These are phyloP conservation scores for Neurospora cerealis DNA, from an alignment of 495 filamentous ascomycete genomes.

Conservation along the genomic window DNA sequence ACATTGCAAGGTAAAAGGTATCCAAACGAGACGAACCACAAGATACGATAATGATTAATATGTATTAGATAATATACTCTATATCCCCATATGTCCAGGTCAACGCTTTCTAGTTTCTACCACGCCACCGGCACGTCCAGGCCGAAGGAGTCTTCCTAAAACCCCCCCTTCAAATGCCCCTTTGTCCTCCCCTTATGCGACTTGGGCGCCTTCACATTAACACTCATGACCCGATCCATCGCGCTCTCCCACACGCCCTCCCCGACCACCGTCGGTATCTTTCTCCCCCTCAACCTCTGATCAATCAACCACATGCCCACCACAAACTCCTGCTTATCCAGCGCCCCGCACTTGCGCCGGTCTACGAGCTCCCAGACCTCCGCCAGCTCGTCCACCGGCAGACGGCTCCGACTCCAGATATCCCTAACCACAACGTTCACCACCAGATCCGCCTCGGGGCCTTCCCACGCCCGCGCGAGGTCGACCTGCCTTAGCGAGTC, in stretches of 20 bases:
- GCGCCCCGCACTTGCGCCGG: constrained; percentile 41
- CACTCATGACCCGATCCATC: constrained; percentile 37
- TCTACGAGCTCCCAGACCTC: constrained; percentile 86
- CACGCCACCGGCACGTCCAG: neutral
- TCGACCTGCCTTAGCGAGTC: constrained; percentile 2
- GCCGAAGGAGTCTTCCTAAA: neutral
- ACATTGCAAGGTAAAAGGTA: neutral
- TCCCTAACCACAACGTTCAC: constrained; percentile 74
- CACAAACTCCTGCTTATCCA: constrained; percentile 78
- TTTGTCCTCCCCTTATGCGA: neutral
- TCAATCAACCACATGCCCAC: constrained; percentile 95
- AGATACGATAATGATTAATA: neutral
- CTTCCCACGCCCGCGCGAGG: constrained; percentile 6
- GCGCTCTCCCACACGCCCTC: constrained; percentile 86
- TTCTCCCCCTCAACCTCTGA: constrained; percentile 76
- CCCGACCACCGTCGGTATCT: constrained; percentile 67
- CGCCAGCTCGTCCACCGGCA: constrained; percentile 57
- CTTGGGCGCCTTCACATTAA: constrained; percentile 15
- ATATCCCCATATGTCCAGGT: neutral
- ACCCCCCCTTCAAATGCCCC: neutral
- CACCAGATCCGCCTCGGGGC: constrained; percentile 44
- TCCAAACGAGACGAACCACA: neutral
- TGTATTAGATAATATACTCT: neutral
- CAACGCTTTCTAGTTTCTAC: neutral
- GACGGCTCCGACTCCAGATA: constrained; percentile 70